Evolutionary conservation across 1,139 yeast genomes (phyloP), one percentile per base, ranked within the genome.

Genomic region (Hansenula lynferdii): DNA sequence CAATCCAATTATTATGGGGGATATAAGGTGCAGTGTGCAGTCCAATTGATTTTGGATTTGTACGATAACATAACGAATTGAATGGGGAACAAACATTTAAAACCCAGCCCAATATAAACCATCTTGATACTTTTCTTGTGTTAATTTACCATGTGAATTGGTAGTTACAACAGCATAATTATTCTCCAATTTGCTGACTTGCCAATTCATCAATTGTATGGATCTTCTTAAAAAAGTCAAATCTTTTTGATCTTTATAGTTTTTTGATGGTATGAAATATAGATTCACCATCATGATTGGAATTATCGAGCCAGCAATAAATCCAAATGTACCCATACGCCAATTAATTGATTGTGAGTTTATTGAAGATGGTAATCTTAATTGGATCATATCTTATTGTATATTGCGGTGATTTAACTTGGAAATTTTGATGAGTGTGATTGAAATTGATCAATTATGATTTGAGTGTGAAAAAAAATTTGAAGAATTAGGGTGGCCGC

Each of bases 51-150:
- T n/a, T n/a, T n/a, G 22, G 9, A 21, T 8, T 21, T 21, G 22
- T 21, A 8, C 9, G 9, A 9, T 24, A 24, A 9, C 7, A n/a
- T n/a, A n/a, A n/a, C n/a, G n/a, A n/a, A n/a, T n/a, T n/a, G n/a
- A n/a, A n/a, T n/a, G n/a, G n/a, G n/a, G n/a, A n/a, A n/a, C n/a
- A n/a, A n/a, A n/a, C n/a, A n/a, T 18, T 42, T 37, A 53, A 36
- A 53, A 53, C 1, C 57, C 57, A 15, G 57, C 57, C 57, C 57
- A 53, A 41, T 53, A 53, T 15, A 53, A 41, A 3, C 54, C 54
- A 31, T 53, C 57, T 28, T 44, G 43, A 32, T 46, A 51, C 1
- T 37, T 32, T 10, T 48, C 50, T 15, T 33, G 30, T 32, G 29
- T 38, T 28, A 11, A 17, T 20, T 16, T 29, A 8, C 30, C 34